Conservation (phyloP, 2,329 filamentous ascomycete species). For the Sporothrix protearum region DNA sequence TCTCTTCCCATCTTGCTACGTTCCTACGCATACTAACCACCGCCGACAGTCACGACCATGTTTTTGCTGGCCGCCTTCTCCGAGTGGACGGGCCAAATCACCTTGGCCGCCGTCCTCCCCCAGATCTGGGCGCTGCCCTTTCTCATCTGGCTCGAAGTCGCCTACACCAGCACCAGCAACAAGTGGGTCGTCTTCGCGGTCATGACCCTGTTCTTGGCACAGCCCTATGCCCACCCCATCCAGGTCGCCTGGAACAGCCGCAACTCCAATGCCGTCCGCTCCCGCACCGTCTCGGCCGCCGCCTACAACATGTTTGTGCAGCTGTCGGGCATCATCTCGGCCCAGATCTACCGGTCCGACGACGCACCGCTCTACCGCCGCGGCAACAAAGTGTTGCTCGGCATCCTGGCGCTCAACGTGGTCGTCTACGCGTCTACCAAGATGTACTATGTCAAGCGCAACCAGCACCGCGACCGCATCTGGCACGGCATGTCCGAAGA, state of each 20-base stretch:
- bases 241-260: slow-evolving; percentile 57
- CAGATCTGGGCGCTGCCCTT: slow-evolving; percentile 52
- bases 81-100: slow-evolving; percentile 31
- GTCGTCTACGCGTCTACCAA: slow-evolving; percentile 33
- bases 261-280: slow-evolving; percentile 60
- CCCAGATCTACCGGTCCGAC: slow-evolving; percentile 40
- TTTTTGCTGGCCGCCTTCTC: slow-evolving; percentile 48
- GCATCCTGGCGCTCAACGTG: slow-evolving; percentile 39
- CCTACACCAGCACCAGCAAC: slow-evolving; percentile 34
- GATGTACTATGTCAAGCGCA: slow-evolving; percentile 49
- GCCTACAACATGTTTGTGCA: slow-evolving; percentile 58
- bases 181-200: slow-evolving; percentile 48
- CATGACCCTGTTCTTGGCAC: slow-evolving; percentile 44
- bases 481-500: slow-evolving; percentile 50
- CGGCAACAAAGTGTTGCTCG: slow-evolving; percentile 43
- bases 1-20: too few species aligned
- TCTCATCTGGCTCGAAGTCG: slow-evolving; percentile 35
- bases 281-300: slow-evolving; percentile 57
- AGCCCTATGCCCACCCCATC: slow-evolving; percentile 44
- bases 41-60: slow-evolving; percentile 41
- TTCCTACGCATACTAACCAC: neutral
- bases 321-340: slow-evolving; percentile 42
- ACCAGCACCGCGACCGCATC: slow-evolving; percentile 43
- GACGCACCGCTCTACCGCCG: slow-evolving; percentile 47
- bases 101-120: slow-evolving; percentile 40